Percentiles rank a stretch among this genome's conserved stretches.
These are phyloP conservation scores for Thermochaetoides dissita DNA, from an alignment of 2,329 filamentous ascomycete species.

Conservation along the genomic window DNA sequence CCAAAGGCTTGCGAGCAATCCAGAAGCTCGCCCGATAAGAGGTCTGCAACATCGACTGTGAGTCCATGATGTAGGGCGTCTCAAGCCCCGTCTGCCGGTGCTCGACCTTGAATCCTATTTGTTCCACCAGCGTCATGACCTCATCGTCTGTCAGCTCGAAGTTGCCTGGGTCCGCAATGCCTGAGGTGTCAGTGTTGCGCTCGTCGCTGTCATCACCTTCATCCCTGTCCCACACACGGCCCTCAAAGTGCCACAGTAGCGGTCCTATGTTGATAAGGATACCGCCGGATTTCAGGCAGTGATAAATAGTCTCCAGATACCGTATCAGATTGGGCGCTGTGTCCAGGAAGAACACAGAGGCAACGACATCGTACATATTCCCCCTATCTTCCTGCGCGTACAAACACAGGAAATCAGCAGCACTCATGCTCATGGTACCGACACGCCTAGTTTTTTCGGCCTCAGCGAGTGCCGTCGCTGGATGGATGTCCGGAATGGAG, in stretches of 20 bases:
- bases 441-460: conserved; percentile 12
- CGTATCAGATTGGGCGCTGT: conserved; percentile 86
- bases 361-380: conserved; percentile 63
- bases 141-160: conserved; percentile 87
- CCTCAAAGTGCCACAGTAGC: conserved; percentile 89
- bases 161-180: conserved; percentile 77
- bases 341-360: conserved; percentile 91
- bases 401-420: conserved; percentile 81
- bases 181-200: conserved; percentile 38
- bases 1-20: conserved; percentile 59
- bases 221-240: conserved; percentile 47
- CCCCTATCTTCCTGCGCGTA: conserved; percentile 54
- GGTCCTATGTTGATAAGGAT: conserved; percentile 84
- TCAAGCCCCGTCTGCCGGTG: conserved; percentile 43
- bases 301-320: conserved; percentile 71
- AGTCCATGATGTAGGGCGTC: conserved; percentile 79
- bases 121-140: conserved; percentile 59
- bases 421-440: conserved; percentile 80
- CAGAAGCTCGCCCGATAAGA: conserved; percentile 70
- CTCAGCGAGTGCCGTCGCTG: conserved; percentile 37
- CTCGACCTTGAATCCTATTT: conserved; percentile 64
- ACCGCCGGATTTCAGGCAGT: conserved; percentile 65
- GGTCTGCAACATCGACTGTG: conserved; percentile 72
- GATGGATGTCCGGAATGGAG: conserved; percentile 67
- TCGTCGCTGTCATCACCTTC: conserved; percentile 37